Conservation (phyloP, 768 basidiomycete species). For the Lactifluus rugatus region DNA sequence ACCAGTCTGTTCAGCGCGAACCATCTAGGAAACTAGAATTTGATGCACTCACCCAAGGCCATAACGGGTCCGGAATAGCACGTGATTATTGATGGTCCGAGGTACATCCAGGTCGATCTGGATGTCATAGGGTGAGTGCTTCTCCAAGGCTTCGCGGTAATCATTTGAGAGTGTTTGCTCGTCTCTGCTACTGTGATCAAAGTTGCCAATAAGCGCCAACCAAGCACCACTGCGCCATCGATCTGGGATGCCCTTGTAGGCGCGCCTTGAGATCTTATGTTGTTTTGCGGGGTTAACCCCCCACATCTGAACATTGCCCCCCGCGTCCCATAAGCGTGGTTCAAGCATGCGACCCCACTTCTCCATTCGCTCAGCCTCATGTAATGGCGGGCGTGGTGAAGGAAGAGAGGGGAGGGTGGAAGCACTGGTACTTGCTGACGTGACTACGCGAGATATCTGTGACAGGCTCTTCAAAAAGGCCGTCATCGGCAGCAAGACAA, state of each 20-base stretch:
- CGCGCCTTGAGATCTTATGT: conserved; percentile 59
- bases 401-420: conserved; percentile 38
- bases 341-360: conserved; percentile 94
- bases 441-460: conserved; percentile 26
- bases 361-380: conserved; percentile 66
- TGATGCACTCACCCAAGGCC: conserved; percentile 69
- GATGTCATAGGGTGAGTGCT: conserved; percentile 82
- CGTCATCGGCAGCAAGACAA: conserved; percentile 57
- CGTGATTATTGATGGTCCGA: conserved; percentile 87
- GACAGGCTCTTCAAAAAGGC: conserved; percentile 54
- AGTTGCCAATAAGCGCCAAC: conserved; percentile 66
- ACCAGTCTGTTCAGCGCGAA: background rate
- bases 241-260: conserved; percentile 95
- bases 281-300: conserved; percentile 52
- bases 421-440: conserved; percentile 37
- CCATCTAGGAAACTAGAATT: background rate
- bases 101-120: conserved; percentile 99
- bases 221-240: conserved; percentile 91
- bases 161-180: conserved; percentile 37
- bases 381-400: conserved; percentile 36
- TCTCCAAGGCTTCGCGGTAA: conserved; percentile 59
- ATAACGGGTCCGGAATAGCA: conserved; percentile 92
- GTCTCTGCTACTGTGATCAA: conserved; percentile 35
- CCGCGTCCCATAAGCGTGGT: conserved; percentile 56
- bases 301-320: conserved; percentile 75